These are phyloP conservation scores for Leccinum griseonigrum DNA, from an alignment of 1,284 basidiomycete genomes.

Conservation along the genomic window DNA sequence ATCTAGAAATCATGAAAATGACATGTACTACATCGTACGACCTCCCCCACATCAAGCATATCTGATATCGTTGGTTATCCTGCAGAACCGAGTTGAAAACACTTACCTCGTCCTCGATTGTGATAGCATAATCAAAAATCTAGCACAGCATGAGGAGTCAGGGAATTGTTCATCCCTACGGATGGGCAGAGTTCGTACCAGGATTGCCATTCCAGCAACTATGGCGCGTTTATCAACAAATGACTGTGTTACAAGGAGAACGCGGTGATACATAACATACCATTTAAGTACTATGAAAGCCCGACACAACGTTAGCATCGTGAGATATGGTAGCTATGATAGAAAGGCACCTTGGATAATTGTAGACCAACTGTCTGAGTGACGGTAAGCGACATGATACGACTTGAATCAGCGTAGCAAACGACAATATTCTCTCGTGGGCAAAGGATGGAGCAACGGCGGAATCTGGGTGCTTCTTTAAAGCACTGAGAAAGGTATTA, in stretches of 20 bases:
- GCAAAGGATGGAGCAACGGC: background rate
- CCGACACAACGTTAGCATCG: background rate
- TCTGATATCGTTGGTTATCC: background rate
- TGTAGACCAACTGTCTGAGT: background rate
- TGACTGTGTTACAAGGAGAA: background rate
- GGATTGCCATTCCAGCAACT: background rate
- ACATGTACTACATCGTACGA: background rate
- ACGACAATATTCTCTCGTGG: background rate
- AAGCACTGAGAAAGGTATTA: background rate
- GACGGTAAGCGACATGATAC: background rate
- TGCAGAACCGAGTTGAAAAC: background rate
- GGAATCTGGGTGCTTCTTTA: background rate
- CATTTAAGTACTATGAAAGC: background rate
- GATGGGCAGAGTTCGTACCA: background rate
- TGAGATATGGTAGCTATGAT: background rate
- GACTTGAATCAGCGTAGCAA: background rate
- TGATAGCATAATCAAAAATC: constrained; percentile 1
- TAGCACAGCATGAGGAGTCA: background rate
- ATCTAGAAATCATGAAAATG: background rate
- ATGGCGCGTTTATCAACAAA: background rate
- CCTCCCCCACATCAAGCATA: background rate
- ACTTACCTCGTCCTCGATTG: background rate
- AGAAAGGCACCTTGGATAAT: background rate
- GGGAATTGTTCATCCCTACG: background rate
- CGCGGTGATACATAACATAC: background rate